Evolutionary conservation across 768 basidiomycete genomes (phyloP).

Genomic region (Exsudoporus frostii): DNA sequence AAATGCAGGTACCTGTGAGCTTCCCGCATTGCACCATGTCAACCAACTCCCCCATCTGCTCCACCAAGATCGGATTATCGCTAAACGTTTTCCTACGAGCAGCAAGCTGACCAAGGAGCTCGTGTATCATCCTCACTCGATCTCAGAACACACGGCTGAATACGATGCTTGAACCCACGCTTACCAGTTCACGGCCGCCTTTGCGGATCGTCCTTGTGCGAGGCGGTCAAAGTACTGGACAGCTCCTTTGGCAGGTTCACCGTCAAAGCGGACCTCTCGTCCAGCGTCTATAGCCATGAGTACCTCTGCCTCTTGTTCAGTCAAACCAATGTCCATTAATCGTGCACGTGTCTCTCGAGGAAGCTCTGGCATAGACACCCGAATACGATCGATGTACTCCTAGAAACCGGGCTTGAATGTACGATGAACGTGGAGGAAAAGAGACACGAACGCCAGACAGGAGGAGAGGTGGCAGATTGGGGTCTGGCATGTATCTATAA

Average conservation of each 20-base stretch:
- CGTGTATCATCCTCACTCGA: conserved; percentile 77
- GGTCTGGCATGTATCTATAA: conserved; percentile 98
- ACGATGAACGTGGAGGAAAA: background rate
- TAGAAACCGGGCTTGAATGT: conserved; percentile 29
- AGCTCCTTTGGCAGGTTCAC: conserved; percentile 48
- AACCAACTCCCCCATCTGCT: conserved; percentile 73
- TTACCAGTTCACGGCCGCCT: conserved; percentile 82
- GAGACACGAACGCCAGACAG: conserved; percentile 44
- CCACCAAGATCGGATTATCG: conserved; percentile 56
- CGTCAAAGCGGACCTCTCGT: conserved; percentile 61
- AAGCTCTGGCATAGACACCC: conserved; percentile 65
- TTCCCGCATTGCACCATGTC: conserved; percentile 63
- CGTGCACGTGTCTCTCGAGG: conserved; percentile 61
- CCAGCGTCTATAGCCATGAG: conserved; percentile 71
- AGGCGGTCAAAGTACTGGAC: conserved; percentile 82
- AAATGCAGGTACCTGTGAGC: conserved; percentile 58
- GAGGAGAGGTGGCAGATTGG: conserved; percentile 78
- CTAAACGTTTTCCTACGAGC: conserved; percentile 52
- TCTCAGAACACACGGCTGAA: background rate
- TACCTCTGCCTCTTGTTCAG: conserved; percentile 66
- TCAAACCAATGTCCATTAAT: conserved; percentile 53
- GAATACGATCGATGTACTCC: conserved; percentile 58
- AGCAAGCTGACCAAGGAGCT: conserved; percentile 76
- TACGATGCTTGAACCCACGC: conserved; percentile 12
- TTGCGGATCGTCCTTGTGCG: conserved; percentile 54